Evolutionary conservation across 2,329 filamentous ascomycete genomes (phyloP).

Genomic region (Xylariales sp.): DNA sequence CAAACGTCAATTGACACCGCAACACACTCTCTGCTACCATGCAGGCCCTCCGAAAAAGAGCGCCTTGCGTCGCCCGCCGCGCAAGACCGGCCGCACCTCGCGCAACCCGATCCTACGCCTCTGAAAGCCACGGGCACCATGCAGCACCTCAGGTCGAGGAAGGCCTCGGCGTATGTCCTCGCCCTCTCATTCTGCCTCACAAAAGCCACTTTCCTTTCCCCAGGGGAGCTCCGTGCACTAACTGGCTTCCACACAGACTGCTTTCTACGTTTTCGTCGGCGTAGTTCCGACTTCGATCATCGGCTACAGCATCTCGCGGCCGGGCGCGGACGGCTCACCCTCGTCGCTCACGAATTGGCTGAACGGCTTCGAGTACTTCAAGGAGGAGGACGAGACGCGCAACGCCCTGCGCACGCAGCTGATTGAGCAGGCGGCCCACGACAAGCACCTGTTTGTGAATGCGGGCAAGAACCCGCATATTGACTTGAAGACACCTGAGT

Average conservation of each 20-base stretch:
- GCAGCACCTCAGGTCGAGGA: conserved; percentile 41
- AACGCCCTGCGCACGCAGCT: conserved; percentile 48
- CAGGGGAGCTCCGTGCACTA: too few species aligned
- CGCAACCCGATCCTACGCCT: conserved; percentile 47
- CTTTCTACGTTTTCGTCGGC: conserved; percentile 42
- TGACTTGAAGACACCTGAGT: conserved; percentile 56
- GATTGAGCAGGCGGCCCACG: conserved; percentile 52
- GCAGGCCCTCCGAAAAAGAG: conserved; percentile 39
- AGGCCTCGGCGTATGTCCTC: conserved; percentile 49
- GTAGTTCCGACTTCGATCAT: conserved; percentile 39
- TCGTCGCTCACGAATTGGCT: conserved; percentile 43
- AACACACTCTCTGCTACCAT: conserved; percentile 19
- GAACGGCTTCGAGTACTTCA: conserved; percentile 40
- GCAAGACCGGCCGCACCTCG: conserved; percentile 27
- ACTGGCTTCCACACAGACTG: conserved; percentile 36
- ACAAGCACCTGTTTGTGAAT: conserved; percentile 51
- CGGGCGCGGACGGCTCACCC: conserved; percentile 44
- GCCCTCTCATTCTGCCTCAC: too few species aligned
- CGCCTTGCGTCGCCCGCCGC: conserved; percentile 34
- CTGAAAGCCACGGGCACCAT: conserved; percentile 42
- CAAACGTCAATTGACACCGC: conserved; percentile 5
- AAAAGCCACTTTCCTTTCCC: background rate
- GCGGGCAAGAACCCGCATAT: conserved; percentile 39
- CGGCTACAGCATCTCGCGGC: conserved; percentile 46
- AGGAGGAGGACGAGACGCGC: conserved; percentile 46